phyloP scores from a whole-genome alignment of 768 basidiomycete genomes.

The Suillus ampliporus region DNA sequence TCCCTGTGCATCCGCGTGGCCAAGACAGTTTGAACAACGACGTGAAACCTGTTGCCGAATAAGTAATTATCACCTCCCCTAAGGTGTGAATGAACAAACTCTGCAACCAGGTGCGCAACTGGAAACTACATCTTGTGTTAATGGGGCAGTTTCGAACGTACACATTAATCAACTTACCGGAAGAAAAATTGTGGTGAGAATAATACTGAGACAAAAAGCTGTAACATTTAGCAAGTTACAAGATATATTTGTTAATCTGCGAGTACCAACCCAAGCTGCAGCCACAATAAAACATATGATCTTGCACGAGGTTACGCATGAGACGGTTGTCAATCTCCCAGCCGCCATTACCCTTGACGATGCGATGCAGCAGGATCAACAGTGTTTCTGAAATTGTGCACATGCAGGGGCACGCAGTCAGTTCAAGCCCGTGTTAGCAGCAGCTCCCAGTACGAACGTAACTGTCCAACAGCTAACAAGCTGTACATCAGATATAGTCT shows the following conservation, averaged over 20 bases:
- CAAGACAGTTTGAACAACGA: background rate
- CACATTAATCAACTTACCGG: background rate
- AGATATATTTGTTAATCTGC: background rate
- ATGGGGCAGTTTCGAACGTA: background rate
- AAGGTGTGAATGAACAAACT: background rate
- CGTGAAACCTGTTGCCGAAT: background rate
- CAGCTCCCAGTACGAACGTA: background rate
- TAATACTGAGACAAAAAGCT: background rate
- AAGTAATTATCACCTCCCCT: background rate
- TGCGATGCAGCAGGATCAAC: background rate
- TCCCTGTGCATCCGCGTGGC: constrained; percentile 3
- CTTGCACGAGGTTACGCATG: background rate
- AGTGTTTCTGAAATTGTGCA: constrained; percentile 1
- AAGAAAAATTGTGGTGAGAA: background rate
- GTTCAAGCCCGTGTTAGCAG: background rate
- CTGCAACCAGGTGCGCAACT: background rate
- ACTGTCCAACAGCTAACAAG: background rate
- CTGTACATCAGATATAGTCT: background rate
- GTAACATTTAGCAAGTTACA: background rate
- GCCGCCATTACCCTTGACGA: background rate
- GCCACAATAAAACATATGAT: background rate
- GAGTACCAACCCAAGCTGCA: background rate
- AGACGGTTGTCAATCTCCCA: background rate
- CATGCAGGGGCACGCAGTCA: background rate
- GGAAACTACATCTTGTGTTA: background rate